Base-by-base conservation (phyloP, 345 rosid species). In the Brassica rapa region DNA sequence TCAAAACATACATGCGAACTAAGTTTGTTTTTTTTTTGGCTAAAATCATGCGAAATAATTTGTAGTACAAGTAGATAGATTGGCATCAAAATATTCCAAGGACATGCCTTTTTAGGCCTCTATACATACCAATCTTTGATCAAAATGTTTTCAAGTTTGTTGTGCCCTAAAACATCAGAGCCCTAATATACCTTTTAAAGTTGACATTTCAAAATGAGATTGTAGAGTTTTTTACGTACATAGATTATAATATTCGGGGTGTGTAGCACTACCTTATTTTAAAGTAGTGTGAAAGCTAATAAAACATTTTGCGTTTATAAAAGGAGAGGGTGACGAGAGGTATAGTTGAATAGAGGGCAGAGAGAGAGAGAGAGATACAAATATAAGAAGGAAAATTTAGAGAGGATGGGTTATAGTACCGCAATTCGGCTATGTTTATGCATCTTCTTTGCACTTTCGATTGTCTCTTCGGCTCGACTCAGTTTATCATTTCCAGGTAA, bases 391-490 rank as follows among this genome's bases (percentile, higher is more conserved):
- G 15, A 59, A 33, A 60, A 43, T 46, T 14, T 1, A 51, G 21
- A 53, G 61, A 73, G 5, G 6, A 80, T 80, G 82, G 29, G 75
- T 19, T 69, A 53, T 74, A 16, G n/a, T 74, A 68, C 69, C 62
- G 5, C 37, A 62, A 62, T 80, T 29, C 66, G 79, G 49, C 2
- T 80, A 4, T 72, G 88, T 33, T 56, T 83, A 29, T 80, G 75
- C 41, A 66, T 75, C 51, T 68, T 71, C 60, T 51, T 78, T 69
- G 72, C 82, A 23, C 51, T 84, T 65, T 72, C 81, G 3, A 19
- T 78, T 1, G 41, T 71, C 5, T 82, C 85, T 62, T 81, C 86
- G 0, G 80, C 86, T 41, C 84, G 90, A n/a, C 27, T 46, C 82
- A 70, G 56, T 30, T 27, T 71, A 41, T 73, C 86, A 41, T 39